These are phyloP conservation scores for Bonnemaisonia californica DNA, from an alignment of 31 red algal genomes.

Conservation along the genomic window DNA sequence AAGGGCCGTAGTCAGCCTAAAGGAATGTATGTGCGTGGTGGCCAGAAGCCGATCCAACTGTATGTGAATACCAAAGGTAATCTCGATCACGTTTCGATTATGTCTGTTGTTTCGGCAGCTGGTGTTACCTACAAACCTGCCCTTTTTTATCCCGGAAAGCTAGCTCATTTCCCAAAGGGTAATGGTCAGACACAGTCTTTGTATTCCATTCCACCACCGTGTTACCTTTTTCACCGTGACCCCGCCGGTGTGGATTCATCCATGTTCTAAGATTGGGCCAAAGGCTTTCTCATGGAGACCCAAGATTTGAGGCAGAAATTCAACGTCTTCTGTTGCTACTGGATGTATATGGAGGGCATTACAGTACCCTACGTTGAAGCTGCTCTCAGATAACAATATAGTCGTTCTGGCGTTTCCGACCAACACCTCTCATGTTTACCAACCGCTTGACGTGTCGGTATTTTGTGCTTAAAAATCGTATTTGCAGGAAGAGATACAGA, in stretches of 20 bases:
- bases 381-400: no score
- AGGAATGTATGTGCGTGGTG: no score
- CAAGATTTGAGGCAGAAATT: not conserved
- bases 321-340: not conserved
- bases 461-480: no score
- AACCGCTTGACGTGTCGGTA: no score
- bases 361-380: no score
- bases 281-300: constrained; percentile 6
- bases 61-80: not conserved
- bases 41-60: constrained; percentile 1
- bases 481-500: no score
- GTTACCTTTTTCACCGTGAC: constrained; percentile 16
- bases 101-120: not conserved
- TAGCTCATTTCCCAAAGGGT: not conserved
- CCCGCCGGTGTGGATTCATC: not conserved
- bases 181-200: not conserved
- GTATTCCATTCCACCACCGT: not conserved
- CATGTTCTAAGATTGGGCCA: constrained; percentile 6
- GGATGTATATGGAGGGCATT: constrained; percentile 23
- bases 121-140: not conserved
- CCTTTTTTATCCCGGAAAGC: not conserved
- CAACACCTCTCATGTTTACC: no score
- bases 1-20: no score
- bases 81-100: constrained; percentile 9
- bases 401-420: no score